phyloP scores from a whole-genome alignment of 2,329 filamentous ascomycete species.

The Lachnellula hyalina region DNA sequence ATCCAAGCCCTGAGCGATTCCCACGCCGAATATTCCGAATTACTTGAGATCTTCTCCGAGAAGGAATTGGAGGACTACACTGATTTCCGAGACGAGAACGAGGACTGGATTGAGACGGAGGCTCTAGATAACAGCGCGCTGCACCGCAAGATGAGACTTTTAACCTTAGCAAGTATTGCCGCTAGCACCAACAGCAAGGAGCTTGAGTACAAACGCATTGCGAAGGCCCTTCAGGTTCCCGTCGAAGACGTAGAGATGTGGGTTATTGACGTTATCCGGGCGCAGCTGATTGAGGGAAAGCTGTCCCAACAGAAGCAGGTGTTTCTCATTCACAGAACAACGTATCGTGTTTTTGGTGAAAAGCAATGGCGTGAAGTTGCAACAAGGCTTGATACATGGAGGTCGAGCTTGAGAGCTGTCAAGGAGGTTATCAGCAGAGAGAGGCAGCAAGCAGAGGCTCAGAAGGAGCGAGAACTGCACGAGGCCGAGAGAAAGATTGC shows the following conservation, averaged over 20 bases:
- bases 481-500: slow-evolving; percentile 60
- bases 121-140: slow-evolving; percentile 67
- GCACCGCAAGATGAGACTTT: slow-evolving; percentile 91
- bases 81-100: slow-evolving; percentile 89
- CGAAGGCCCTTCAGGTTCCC: slow-evolving; percentile 78
- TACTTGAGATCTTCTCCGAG: slow-evolving; percentile 91
- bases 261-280: slow-evolving; percentile 97
- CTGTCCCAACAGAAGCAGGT: slow-evolving; percentile 87
- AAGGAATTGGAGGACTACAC: slow-evolving; percentile 93
- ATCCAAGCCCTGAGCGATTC: slow-evolving; percentile 84
- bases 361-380: slow-evolving; percentile 98
- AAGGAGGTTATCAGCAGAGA: slow-evolving; percentile 72
- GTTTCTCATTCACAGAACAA: slow-evolving; percentile 93
- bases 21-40: slow-evolving; percentile 79
- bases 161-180: slow-evolving; percentile 86
- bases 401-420: slow-evolving; percentile 72
- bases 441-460: slow-evolving; percentile 70
- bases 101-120: slow-evolving; percentile 75
- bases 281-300: slow-evolving; percentile 92
- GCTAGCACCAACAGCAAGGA: slow-evolving; percentile 78
- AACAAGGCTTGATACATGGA: slow-evolving; percentile 86
- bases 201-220: slow-evolving; percentile 81
- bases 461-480: slow-evolving; percentile 72
- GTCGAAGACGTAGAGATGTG: slow-evolving; percentile 88
- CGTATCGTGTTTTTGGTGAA: slow-evolving; percentile 94